Conservation (phyloP, 2,329 filamentous ascomycete species). For the Penicillium sclerotigenum region DNA sequence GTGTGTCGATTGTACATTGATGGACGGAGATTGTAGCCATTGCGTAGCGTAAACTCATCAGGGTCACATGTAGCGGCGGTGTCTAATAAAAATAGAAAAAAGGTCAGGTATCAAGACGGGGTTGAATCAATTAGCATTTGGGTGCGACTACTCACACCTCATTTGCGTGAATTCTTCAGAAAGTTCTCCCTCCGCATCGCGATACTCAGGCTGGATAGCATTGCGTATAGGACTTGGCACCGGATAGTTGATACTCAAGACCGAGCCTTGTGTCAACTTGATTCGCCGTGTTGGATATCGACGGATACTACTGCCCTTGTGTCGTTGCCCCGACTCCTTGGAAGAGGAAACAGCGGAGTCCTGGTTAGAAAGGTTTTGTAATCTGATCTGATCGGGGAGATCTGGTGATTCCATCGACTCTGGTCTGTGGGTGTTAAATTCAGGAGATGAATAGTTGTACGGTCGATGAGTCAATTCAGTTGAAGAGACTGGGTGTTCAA, state of each 20-base stretch:
- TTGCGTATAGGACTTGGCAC: conserved; percentile 17
- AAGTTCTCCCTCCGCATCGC: conserved; percentile 14
- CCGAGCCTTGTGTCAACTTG: conserved; percentile 13
- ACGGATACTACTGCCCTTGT: conserved; percentile 6
- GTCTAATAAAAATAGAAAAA: conserved; percentile 47
- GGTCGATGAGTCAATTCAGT: neutral
- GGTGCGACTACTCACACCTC: conserved; percentile 10
- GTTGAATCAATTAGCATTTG: neutral
- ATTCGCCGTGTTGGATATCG: conserved; percentile 17
- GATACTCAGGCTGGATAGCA: conserved; percentile 14
- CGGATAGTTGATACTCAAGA: conserved; percentile 16
- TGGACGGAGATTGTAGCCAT: conserved; percentile 92
- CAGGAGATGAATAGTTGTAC: neutral
- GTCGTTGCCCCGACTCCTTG: neutral
- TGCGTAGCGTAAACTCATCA: conserved; percentile 94
- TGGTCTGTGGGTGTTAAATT: neutral
- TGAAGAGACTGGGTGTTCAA: neutral
- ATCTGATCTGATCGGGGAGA: conserved; percentile 3
- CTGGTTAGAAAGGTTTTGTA: conserved; percentile 1
- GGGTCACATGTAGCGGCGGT: conserved; percentile 94
- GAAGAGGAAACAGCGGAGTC: conserved; percentile 6
- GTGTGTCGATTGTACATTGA: conserved; percentile 98
- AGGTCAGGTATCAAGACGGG: neutral
- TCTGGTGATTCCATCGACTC: conserved; percentile 1
- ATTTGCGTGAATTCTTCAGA: conserved; percentile 17